Evolutionary conservation across 2,329 filamentous ascomycete genomes (phyloP).

Genomic region (Metarhizium rileyi): DNA sequence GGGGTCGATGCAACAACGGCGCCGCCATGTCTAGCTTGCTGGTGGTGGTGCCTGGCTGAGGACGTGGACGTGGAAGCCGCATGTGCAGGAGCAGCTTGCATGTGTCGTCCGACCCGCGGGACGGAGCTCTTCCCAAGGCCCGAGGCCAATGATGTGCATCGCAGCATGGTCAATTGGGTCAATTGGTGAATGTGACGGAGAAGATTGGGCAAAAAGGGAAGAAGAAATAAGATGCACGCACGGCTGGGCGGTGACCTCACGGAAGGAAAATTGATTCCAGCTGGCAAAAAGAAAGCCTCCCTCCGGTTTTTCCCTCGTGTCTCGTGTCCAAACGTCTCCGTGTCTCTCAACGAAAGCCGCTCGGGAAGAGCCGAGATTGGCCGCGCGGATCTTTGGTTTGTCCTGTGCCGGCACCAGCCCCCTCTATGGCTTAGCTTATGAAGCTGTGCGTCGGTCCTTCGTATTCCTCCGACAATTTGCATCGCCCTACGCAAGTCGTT

Average conservation of each 20-base stretch:
- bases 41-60: too few species aligned
- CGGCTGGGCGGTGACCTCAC: not conserved
- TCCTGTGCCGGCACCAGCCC: too few species aligned
- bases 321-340: too few species aligned
- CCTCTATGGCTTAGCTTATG: too few species aligned
- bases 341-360: not conserved
- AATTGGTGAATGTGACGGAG: not conserved
- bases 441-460: too few species aligned
- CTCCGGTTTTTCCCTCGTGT: not conserved
- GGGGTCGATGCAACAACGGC: constrained; percentile 3
- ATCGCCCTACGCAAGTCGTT: too few species aligned
- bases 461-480: too few species aligned
- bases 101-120: constrained; percentile 2
- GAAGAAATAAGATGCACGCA: not conserved
- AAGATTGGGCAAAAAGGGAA: not conserved
- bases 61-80: not conserved
- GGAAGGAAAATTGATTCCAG: too few species aligned
- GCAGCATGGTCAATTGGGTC: constrained; percentile 4
- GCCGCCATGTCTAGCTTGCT: not conserved
- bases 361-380: constrained; percentile 2
- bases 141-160: constrained; percentile 3
- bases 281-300: too few species aligned
- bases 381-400: too few species aligned
- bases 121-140: constrained; percentile 1
- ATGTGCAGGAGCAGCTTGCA: not conserved